Base-by-base conservation (phyloP, 371 early-diverging fungal genomes). In the Rhizopus arrhizus region DNA sequence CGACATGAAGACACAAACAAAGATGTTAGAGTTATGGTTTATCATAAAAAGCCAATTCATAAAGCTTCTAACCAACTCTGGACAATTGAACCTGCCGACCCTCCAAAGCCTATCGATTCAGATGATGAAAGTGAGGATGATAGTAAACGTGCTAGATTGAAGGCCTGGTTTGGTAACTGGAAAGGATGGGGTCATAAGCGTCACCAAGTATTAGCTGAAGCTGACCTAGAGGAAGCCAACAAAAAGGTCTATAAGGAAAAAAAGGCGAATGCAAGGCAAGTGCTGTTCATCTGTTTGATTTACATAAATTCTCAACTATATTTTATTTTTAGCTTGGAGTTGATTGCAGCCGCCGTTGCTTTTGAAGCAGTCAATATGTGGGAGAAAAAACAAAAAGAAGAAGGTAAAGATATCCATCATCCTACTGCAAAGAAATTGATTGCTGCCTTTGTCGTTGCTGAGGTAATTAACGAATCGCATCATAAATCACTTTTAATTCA, bases 281-380 rank as follows among this genome's bases (percentile, higher is more conserved):
- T 9, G 4, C 38, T 16, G 9, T 16, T 50, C 15, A 22, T 22
- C 15, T 57, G 36, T 43, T 56, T 2, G 8, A 4, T 13, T 45
- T 29, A 16, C 35, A 4, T 9, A 32, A 9, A 11, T 32, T 38
- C 13, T 28, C 28, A 6, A 45, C 8, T 15, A 11, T 11, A n/a
- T 43, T 15, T 33, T 5, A 31, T 7, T 16, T 42, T 13, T 40
- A 70, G 67, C 58, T 80, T 79, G 54, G 81, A 83, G 42, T 56
- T 83, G 16, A 69, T 83, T 57, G 83, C 78, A 49, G 83, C 79
- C 46, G 83, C 83, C 35, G 83, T 76, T 45, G 81, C 78, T 32
- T 83, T 72, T 48, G 80, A 79, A 52, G 83, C 83, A 47, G 74
- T 79, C 50, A 81, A 68, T 57, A 31, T 69, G 8, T 68, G 68